These are phyloP conservation scores for Phytopythium mirpurense DNA, from an alignment of 352 stramenopile genomes.

Conservation along the genomic window DNA sequence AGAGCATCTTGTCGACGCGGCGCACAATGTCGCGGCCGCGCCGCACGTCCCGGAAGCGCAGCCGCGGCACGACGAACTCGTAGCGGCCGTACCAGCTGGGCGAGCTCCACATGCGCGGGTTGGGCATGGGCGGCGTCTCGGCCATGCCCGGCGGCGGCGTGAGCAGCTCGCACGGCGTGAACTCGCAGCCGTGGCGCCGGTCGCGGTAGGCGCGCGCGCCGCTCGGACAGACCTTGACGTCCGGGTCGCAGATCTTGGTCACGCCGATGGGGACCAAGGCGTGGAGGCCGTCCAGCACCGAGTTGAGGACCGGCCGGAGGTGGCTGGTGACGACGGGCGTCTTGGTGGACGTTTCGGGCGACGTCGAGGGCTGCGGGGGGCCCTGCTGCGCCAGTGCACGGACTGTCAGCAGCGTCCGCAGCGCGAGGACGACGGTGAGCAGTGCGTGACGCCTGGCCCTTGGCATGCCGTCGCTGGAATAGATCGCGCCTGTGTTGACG, in stretches of 20 bases:
- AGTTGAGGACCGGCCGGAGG: background rate
- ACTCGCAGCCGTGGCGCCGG: conserved; percentile 26
- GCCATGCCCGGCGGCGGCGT: conserved; percentile 1
- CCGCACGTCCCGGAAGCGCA: conserved; percentile 6
- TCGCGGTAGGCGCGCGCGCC: conserved; percentile 32
- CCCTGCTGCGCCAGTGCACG: background rate
- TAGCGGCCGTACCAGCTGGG: conserved; percentile 26
- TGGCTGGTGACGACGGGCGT: too few species aligned
- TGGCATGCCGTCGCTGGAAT: background rate
- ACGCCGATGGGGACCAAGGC: background rate
- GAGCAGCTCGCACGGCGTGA: conserved; percentile 39
- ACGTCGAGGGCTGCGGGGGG: too few species aligned
- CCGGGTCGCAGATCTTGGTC: conserved; percentile 24
- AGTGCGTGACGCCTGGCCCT: background rate
- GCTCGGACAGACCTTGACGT: conserved; percentile 35
- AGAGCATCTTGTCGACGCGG: conserved; percentile 6
- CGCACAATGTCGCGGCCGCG: background rate
- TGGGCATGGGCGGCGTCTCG: conserved; percentile 2
- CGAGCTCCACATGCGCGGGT: conserved; percentile 12
- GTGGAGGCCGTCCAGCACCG: conserved; percentile 6
- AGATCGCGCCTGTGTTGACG: too few species aligned
- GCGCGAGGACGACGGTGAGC: background rate
- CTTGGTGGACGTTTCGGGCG: too few species aligned
- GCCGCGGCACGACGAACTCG: conserved; percentile 24
- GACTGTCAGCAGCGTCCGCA: background rate